Base-by-base conservation (phyloP, 192 early-diverging fungal genomes). In the Backusella tuberculispora region DNA sequence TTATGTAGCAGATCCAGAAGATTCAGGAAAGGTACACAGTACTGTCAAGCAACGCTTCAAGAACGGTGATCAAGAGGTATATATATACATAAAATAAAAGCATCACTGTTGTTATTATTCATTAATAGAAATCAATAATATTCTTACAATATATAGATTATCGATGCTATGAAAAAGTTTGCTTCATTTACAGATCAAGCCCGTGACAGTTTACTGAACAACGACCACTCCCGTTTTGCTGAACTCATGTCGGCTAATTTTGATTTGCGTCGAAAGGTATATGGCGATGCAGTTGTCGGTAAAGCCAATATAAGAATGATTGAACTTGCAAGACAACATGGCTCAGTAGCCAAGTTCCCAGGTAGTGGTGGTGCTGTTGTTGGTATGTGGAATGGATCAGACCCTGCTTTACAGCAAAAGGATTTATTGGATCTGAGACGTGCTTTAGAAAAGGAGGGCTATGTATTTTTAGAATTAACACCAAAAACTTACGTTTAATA, bases 331-430 rank as follows among this genome's bases (percentile, higher is more conserved):
- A 68, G 72, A 21, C 63, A 75, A 12, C 48, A 83, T 66, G 80
- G 84, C 4, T 83, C 84, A 82, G 84, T 77, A 15, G 87, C 87
- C 43, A 91, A 91, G 66, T 83, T 91, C 69, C 76, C 83, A 14
- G 89, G 89, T 3, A 85, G 83, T 38, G 89, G 89, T 64, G 89
- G 89, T n/a, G 83, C 86, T 45, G 78, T 88, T 10, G 79, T 91
- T 21, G 89, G 89, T 17, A 69, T 91, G 78, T 86, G 82, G 81
- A 74, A 76, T 42, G 83, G 78, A n/a, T 34, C 66, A 14, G 73
- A 72, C 64, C 14, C 42, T 17, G 24, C 44, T 26, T 15, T 63
- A 7, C 24, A 42, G 10, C 34, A 46, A 6, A 26, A 41, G 43
- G 73, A 84, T 74, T 42, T 77, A 19, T 46, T 71, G 41, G 66